Evolutionary conservation across 2,329 filamentous ascomycete genomes (phyloP).

Genomic region (Gnomoniopsis sp.): DNA sequence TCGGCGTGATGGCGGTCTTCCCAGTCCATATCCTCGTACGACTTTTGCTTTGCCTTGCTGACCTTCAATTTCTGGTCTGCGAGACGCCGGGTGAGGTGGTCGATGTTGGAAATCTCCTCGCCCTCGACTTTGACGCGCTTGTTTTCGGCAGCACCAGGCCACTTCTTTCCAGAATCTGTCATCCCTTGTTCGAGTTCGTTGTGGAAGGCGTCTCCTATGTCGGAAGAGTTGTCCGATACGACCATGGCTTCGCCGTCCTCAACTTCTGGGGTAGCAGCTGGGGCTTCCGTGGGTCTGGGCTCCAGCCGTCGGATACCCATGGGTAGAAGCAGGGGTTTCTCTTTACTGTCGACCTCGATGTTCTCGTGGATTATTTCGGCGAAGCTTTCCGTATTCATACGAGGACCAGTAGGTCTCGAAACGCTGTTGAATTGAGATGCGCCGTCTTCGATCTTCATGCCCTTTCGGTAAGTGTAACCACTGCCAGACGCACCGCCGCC

Average conservation of each 20-base stretch:
- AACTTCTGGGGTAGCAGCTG: slow-evolving; percentile 49
- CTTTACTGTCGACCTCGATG: slow-evolving; percentile 11
- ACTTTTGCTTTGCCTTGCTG: slow-evolving; percentile 20
- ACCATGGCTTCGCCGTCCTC: slow-evolving; percentile 46
- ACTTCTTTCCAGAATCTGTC: slow-evolving; percentile 36
- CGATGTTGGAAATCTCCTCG: slow-evolving; percentile 38
- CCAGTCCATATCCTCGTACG: slow-evolving; percentile 23
- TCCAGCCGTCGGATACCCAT: slow-evolving; percentile 55
- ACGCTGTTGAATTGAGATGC: slow-evolving; percentile 1
- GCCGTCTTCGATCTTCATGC: slow-evolving; percentile 12
- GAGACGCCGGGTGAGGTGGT: slow-evolving; percentile 33
- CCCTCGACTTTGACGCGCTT: slow-evolving; percentile 38
- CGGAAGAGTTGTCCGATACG: slow-evolving; percentile 24
- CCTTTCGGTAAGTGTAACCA: neutral
- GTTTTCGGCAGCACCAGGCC: slow-evolving; percentile 37
- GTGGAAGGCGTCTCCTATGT: slow-evolving; percentile 27
- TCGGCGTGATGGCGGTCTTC: slow-evolving; percentile 30
- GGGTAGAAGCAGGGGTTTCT: slow-evolving; percentile 29
- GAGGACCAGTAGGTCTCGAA: slow-evolving; percentile 16
- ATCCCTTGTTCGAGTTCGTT: slow-evolving; percentile 19
- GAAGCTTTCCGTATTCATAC: slow-evolving; percentile 18
- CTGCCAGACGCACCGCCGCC: slow-evolving; percentile 5
- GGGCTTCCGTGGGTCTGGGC: slow-evolving; percentile 47
- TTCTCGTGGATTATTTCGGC: slow-evolving; percentile 16
- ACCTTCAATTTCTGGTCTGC: slow-evolving; percentile 12